Evolutionary conservation across 2,329 filamentous ascomycete genomes (phyloP).

Genomic region (Neofusicoccum umdonicola): DNA sequence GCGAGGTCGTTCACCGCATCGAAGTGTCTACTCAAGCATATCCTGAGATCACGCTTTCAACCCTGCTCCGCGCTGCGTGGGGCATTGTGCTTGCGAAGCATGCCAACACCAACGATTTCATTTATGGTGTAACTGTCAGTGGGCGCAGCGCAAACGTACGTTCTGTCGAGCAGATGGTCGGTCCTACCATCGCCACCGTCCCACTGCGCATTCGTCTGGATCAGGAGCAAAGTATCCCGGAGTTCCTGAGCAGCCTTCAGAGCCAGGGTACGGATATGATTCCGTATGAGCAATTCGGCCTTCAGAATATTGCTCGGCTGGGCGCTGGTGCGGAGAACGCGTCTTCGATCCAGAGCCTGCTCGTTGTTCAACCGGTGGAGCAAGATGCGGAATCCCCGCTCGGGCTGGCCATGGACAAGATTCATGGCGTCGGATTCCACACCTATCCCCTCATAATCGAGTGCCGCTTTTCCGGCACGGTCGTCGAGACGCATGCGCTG

Average conservation of each 20-base stretch:
- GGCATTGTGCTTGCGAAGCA: slow-evolving; percentile 29
- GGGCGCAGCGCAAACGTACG: slow-evolving; percentile 35
- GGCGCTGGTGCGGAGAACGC: slow-evolving; percentile 53
- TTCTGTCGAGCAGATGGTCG: slow-evolving; percentile 34
- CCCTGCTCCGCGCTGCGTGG: slow-evolving; percentile 34
- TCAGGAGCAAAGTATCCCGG: slow-evolving; percentile 24
- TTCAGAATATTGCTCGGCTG: slow-evolving; percentile 29
- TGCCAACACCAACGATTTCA: slow-evolving; percentile 28
- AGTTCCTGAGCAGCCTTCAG: slow-evolving; percentile 21
- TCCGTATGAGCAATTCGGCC: slow-evolving; percentile 28
- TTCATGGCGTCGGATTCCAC: neutral
- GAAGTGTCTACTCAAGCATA: slow-evolving; percentile 22
- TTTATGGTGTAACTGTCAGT: slow-evolving; percentile 35
- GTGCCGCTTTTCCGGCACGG: neutral
- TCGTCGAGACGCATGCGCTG: neutral
- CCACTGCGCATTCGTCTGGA: slow-evolving; percentile 35
- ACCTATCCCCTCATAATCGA: neutral
- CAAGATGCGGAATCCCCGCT: neutral
- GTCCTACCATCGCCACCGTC: slow-evolving; percentile 40
- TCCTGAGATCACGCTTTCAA: slow-evolving; percentile 20
- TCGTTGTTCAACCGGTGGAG: slow-evolving; percentile 28
- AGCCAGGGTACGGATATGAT: neutral
- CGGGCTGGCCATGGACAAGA: neutral
- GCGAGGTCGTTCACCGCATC: slow-evolving; percentile 24
- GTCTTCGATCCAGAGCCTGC: slow-evolving; percentile 52